phyloP scores from a whole-genome alignment of 108 stramenopile genomes.

The Discostella pseudostelligera region DNA sequence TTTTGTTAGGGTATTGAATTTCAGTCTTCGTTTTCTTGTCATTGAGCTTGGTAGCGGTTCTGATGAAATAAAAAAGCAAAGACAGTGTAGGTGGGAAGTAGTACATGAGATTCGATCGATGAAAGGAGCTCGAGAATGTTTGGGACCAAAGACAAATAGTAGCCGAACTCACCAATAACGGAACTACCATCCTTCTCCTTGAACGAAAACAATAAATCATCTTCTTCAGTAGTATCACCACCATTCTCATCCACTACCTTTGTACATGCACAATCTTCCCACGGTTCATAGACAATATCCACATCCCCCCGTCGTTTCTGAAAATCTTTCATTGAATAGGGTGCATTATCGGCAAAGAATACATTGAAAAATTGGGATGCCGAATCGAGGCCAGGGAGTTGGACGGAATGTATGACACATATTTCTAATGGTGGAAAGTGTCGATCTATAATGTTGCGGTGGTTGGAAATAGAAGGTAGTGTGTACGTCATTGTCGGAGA shows the following conservation, averaged over 20 bases:
- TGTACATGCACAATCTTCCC: constrained; percentile 45
- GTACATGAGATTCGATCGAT: not conserved
- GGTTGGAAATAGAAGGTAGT: not conserved
- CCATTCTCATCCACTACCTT: not conserved
- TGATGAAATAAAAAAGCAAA: not conserved
- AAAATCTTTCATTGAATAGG: constrained; percentile 73
- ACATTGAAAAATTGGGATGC: constrained; percentile 72
- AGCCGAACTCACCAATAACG: not conserved
- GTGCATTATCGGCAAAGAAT: constrained; percentile 79
- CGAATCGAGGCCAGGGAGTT: constrained; percentile 58
- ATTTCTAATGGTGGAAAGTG: constrained; percentile 55
- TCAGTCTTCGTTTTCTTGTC: constrained; percentile 48
- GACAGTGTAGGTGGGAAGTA: not conserved
- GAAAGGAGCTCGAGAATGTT: not conserved
- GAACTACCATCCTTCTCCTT: not conserved
- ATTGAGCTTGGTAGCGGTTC: constrained; percentile 15
- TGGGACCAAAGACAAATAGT: no score
- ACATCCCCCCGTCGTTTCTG: constrained; percentile 70
- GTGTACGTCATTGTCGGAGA: not conserved
- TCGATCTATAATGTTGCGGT: constrained; percentile 6
- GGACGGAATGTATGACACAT: constrained; percentile 46
- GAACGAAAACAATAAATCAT: constrained; percentile 2
- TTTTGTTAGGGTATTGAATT: constrained; percentile 73
- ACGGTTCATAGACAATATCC: constrained; percentile 65
- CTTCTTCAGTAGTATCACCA: not conserved